Evolutionary conservation across 331 rosid species (phyloP).

Genomic region (Acacia pycnantha): DNA sequence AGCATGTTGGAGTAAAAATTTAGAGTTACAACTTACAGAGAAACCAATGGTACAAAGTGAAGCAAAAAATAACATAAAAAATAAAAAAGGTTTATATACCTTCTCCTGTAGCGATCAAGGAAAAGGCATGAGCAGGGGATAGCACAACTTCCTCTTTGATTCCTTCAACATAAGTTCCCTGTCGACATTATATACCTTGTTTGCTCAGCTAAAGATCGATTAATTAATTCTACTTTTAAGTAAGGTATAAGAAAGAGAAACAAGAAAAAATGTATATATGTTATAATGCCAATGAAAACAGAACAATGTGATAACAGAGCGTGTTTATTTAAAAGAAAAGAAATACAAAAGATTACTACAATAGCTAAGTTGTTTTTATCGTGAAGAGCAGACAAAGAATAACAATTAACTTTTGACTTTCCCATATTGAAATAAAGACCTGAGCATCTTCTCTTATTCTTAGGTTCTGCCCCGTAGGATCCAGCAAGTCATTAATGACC

Average conservation of each 20-base stretch:
- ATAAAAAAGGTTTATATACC: conserved; percentile 41
- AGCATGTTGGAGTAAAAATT: conserved; percentile 4
- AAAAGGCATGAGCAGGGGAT: conserved; percentile 93
- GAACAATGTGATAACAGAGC: conserved; percentile 10
- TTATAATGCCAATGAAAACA: not conserved
- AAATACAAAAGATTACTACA: not conserved
- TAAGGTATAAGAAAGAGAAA: not conserved
- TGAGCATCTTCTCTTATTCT: conserved; percentile 91
- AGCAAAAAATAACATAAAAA: conserved; percentile 1
- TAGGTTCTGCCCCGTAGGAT: conserved; percentile 89
- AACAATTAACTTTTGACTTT: conserved; percentile 1
- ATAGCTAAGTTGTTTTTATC: conserved; percentile 7
- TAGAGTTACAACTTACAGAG: not conserved
- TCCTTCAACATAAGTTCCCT: conserved; percentile 95
- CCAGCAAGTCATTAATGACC: conserved; percentile 91
- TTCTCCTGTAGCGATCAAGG: conserved; percentile 92
- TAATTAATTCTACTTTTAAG: conserved; percentile 13
- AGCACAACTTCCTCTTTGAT: conserved; percentile 92
- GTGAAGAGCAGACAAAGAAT: conserved; percentile 11
- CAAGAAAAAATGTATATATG: not conserved
- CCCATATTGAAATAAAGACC: conserved; percentile 43
- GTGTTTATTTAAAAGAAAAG: conserved; percentile 2
- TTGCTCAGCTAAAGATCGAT: conserved; percentile 19
- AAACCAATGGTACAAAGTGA: conserved; percentile 22
- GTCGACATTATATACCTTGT: conserved; percentile 24